Conservation (phyloP, 768 basidiomycete species). For the Megacollybia marginata region DNA sequence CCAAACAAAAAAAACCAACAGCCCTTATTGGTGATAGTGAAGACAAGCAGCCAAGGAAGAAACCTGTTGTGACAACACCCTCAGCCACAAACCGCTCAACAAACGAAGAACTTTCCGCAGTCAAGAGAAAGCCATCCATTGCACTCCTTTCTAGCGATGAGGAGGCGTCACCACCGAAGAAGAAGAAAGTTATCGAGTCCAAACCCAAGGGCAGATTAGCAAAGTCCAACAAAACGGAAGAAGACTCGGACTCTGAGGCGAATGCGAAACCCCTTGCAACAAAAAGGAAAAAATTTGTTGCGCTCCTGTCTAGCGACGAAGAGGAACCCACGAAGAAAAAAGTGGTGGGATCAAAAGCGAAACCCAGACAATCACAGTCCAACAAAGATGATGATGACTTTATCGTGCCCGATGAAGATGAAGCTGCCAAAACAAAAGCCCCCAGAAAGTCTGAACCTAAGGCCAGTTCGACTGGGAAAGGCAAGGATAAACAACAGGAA, state of each 20-base stretch:
- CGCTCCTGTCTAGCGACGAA: constrained; percentile 8
- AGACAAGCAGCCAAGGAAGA: constrained; percentile 3
- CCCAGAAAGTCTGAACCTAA: constrained; percentile 10
- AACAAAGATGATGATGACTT: constrained; percentile 4
- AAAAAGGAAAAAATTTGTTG: constrained; percentile 1
- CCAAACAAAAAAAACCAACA: neutral
- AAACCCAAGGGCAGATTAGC: neutral
- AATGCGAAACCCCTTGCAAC: constrained; percentile 2
- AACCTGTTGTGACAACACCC: constrained; percentile 14
- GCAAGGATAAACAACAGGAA: constrained; percentile 5
- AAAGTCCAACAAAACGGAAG: constrained; percentile 3
- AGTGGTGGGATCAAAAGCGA: constrained; percentile 10
- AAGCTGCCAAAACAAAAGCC: constrained; percentile 18
- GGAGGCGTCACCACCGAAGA: constrained; percentile 14
- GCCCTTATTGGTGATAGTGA: neutral
- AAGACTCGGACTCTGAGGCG: constrained; percentile 11
- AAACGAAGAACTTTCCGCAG: constrained; percentile 3
- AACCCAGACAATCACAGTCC: constrained; percentile 6
- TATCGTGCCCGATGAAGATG: neutral
- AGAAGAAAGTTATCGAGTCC: constrained; percentile 9
- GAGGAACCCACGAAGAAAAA: constrained; percentile 35
- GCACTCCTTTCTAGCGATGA: constrained; percentile 30
- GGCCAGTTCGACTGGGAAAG: constrained; percentile 8
- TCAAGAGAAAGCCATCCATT: constrained; percentile 25
- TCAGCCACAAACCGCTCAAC: constrained; percentile 13